Conservation (phyloP, 2,329 filamentous ascomycete genomes). For the Scedosporium apiospermum region DNA sequence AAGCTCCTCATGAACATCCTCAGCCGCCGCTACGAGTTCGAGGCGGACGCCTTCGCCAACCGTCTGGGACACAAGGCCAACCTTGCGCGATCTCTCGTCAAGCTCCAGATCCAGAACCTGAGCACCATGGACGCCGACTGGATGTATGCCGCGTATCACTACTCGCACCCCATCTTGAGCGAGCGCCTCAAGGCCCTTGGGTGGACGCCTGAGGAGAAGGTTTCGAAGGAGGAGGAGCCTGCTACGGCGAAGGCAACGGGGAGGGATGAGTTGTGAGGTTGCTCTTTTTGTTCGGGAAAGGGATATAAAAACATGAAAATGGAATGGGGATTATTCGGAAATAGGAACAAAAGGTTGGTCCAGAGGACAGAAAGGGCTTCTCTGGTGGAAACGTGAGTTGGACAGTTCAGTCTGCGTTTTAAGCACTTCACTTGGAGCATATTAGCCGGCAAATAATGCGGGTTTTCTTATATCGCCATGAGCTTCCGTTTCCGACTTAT, state of each 20-base stretch:
- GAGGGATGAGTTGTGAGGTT: slow-evolving; percentile 57
- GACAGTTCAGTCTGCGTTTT: too few species aligned
- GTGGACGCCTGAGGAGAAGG: slow-evolving; percentile 59
- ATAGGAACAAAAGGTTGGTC: neutral
- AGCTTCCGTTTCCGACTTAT: too few species aligned
- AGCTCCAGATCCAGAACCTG: slow-evolving; percentile 96
- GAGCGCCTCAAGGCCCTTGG: slow-evolving; percentile 86
- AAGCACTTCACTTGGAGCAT: too few species aligned
- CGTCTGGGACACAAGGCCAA: slow-evolving; percentile 75
- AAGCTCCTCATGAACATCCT: slow-evolving; percentile 95
- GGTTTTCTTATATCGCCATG: too few species aligned
- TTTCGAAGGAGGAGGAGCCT: slow-evolving; percentile 28
- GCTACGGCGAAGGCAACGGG: slow-evolving; percentile 60
- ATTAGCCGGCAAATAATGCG: too few species aligned
- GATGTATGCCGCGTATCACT: slow-evolving; percentile 98
- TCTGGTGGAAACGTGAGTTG: too few species aligned
- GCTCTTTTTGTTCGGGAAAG: neutral
- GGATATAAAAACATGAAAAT: neutral
- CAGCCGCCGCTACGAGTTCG: slow-evolving; percentile 89
- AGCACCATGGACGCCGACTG: slow-evolving; percentile 98
- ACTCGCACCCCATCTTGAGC: slow-evolving; percentile 91
- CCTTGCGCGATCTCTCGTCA: slow-evolving; percentile 81
- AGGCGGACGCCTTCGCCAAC: slow-evolving; percentile 86
- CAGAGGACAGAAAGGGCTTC: too few species aligned
- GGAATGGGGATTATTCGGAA: neutral